Conservation (phyloP, 768 basidiomycete species). For the Kwoniella sp. region DNA sequence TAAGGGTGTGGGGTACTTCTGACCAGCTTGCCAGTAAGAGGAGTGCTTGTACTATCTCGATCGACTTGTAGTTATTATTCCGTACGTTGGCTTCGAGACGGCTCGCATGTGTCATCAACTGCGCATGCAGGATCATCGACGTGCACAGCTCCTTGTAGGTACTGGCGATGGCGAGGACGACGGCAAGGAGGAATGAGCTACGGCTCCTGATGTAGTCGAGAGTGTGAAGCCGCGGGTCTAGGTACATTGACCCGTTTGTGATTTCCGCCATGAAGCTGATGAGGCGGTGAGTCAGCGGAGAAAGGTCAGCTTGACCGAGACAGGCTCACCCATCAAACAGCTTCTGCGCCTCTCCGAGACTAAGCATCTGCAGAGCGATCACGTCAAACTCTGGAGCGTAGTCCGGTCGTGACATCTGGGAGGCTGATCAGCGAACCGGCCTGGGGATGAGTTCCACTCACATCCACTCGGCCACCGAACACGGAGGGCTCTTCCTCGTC, state of each 20-base stretch:
- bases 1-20: conserved; percentile 6
- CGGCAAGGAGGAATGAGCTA: conserved; percentile 13
- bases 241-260: conserved; percentile 17
- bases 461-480: conserved; percentile 12
- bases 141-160: conserved; percentile 5
- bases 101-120: conserved; percentile 2
- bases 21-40: conserved; percentile 12
- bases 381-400: conserved; percentile 16
- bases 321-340: conserved; percentile 9
- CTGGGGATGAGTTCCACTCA: not conserved
- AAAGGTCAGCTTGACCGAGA: no score
- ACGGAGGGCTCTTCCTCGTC: conserved; percentile 15
- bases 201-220: conserved; percentile 5
- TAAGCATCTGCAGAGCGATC: conserved; percentile 11
- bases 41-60: conserved; percentile 15
- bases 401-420: conserved; percentile 13
- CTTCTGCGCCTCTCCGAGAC: conserved; percentile 7
- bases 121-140: conserved; percentile 5
- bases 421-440: not conserved
- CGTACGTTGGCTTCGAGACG: conserved; percentile 4
- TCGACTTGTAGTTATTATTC: conserved; percentile 10
- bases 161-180: conserved; percentile 5
- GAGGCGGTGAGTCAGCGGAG: not conserved
- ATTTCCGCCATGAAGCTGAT: conserved; percentile 12
- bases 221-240: conserved; percentile 14